Evolutionary conservation across 2,329 filamentous ascomycete species (phyloP).

Genomic region (Aspergillus felis): DNA sequence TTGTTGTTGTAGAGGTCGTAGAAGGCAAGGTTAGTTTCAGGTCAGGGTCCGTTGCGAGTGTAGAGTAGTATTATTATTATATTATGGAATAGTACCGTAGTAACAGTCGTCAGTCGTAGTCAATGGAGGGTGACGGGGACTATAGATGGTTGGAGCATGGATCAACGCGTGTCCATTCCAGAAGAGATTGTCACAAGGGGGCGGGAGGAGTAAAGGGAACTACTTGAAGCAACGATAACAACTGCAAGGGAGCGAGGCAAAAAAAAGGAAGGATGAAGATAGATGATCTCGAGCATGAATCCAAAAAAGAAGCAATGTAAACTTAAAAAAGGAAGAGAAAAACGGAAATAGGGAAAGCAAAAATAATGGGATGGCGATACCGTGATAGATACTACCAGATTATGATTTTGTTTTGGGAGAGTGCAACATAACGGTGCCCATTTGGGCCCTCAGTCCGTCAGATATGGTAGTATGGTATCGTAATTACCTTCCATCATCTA

Average conservation of each 20-base stretch:
- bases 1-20: constrained; percentile 4
- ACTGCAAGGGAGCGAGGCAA: not conserved
- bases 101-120: constrained; percentile 6
- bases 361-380: not conserved
- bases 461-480: not conserved
- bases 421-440: not conserved
- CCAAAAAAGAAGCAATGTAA: not conserved
- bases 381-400: not conserved
- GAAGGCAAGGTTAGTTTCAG: not conserved
- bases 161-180: constrained; percentile 21
- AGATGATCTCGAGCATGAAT: not conserved
- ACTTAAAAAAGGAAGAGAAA: not conserved
- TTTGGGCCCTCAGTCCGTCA: not conserved
- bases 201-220: not conserved
- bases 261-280: not conserved
- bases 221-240: not conserved
- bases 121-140: constrained; percentile 6
- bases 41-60: not conserved
- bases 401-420: not conserved
- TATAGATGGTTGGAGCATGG: constrained; percentile 11
- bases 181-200: not conserved
- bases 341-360: not conserved
- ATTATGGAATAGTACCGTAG: constrained; percentile 1
- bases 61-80: constrained; percentile 1
- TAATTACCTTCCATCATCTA: not conserved